phyloP scores from a whole-genome alignment of 2,329 filamentous ascomycete genomes.

The Beauveria sp. region DNA sequence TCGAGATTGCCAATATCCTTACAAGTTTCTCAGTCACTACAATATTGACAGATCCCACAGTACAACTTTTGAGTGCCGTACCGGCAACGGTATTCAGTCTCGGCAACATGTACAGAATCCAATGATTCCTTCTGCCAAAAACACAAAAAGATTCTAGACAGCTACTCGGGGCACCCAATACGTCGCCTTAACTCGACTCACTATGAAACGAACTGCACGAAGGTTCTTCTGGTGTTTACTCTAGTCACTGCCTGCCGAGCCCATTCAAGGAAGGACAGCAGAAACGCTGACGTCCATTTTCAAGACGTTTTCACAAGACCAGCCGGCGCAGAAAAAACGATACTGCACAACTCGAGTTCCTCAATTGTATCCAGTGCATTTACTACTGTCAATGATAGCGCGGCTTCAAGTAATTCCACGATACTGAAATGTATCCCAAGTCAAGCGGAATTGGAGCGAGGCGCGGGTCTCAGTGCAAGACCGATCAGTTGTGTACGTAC shows the following conservation, averaged over 20 bases:
- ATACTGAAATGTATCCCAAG: constrained; percentile 24
- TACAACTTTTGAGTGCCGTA: constrained; percentile 14
- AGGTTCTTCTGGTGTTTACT: background rate
- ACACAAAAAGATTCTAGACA: background rate
- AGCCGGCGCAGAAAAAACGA: background rate
- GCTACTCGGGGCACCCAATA: background rate
- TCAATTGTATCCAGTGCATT: constrained; percentile 4
- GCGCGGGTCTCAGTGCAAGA: background rate
- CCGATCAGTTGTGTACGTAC: background rate
- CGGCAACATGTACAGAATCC: constrained; percentile 16
- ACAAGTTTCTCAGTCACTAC: constrained; percentile 18
- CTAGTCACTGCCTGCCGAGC: background rate
- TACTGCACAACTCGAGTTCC: background rate
- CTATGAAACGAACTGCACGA: background rate
- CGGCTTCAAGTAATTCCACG: constrained; percentile 30
- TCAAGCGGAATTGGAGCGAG: constrained; percentile 15
- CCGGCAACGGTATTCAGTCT: constrained; percentile 13
- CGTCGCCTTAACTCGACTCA: too few relatives aligned
- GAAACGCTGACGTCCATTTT: background rate
- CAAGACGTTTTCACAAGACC: background rate
- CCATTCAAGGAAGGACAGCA: background rate
- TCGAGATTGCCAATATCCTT: constrained; percentile 13
- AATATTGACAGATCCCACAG: constrained; percentile 14
- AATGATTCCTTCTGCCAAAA: constrained; percentile 13
- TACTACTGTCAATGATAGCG: constrained; percentile 24